A percentile compares a stretch with the other conserved stretches of the same genome.
Evolutionary conservation across 2,329 filamentous ascomycete genomes (phyloP).

Genomic region (Ramularia endophylla): DNA sequence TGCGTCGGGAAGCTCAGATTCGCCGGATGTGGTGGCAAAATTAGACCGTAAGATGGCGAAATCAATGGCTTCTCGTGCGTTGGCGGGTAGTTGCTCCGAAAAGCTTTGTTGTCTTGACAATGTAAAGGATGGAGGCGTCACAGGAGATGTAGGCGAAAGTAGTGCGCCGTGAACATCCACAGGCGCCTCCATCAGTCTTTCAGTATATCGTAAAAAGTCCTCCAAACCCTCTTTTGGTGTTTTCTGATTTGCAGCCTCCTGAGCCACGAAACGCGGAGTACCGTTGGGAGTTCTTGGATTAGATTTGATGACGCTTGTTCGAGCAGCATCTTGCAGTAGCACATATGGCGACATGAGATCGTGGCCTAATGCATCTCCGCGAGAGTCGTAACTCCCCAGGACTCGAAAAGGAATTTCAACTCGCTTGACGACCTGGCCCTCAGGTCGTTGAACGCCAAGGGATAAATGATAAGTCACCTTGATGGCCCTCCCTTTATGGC

Average conservation of each 20-base stretch:
- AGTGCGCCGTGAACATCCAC: constrained; percentile 54
- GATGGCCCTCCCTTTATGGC: constrained; percentile 84
- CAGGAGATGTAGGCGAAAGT: constrained; percentile 63
- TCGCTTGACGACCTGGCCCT: constrained; percentile 76
- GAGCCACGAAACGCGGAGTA: constrained; percentile 14
- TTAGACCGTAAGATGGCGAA: constrained; percentile 76
- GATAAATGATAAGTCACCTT: constrained; percentile 90
- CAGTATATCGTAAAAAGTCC: constrained; percentile 71
- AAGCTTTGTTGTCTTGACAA: constrained; percentile 33
- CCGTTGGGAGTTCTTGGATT: constrained; percentile 7
- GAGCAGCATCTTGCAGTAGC: constrained; percentile 75
- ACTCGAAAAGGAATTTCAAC: constrained; percentile 91
- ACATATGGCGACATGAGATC: constrained; percentile 95
- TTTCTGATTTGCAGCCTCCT: constrained; percentile 32
- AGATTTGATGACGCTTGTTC: constrained; percentile 37
- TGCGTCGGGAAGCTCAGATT: constrained; percentile 4
- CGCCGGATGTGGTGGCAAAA: constrained; percentile 50
- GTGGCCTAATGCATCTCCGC: constrained; percentile 84
- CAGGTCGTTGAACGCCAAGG: constrained; percentile 83
- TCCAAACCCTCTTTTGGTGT: constrained; percentile 37
- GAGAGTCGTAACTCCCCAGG: constrained; percentile 82
- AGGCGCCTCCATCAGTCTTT: constrained; percentile 61
- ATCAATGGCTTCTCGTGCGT: constrained; percentile 79
- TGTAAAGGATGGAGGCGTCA: constrained; percentile 48
- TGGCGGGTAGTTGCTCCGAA: constrained; percentile 46